These are phyloP conservation scores for Aspergillus biplanus DNA, from an alignment of 495 filamentous ascomycete species.

Conservation along the genomic window DNA sequence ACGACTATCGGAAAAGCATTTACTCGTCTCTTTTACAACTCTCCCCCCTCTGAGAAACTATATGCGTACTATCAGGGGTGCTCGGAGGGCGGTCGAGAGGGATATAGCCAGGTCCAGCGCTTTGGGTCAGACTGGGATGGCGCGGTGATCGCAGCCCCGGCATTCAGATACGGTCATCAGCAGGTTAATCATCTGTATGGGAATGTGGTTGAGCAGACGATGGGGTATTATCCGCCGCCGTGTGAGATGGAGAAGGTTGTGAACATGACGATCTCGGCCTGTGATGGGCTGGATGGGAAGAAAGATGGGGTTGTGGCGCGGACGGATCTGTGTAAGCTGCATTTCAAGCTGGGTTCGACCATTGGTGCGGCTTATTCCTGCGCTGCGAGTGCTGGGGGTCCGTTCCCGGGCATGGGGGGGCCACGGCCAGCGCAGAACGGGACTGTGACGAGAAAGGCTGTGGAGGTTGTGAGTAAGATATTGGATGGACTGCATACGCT, in stretches of 20 bases:
- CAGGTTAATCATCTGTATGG: constrained; percentile 51
- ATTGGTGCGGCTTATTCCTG: constrained; percentile 52
- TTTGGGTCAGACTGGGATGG: constrained; percentile 52
- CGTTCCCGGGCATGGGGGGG: constrained; percentile 4
- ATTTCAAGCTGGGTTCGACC: constrained; percentile 41
- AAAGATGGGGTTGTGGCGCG: constrained; percentile 53
- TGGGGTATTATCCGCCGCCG: constrained; percentile 77
- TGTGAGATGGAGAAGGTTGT: constrained; percentile 78
- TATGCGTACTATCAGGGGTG: constrained; percentile 59
- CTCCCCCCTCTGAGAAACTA: constrained; percentile 47
- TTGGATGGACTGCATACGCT: constrained; percentile 49
- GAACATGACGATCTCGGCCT: constrained; percentile 60
- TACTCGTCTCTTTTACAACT: constrained; percentile 37
- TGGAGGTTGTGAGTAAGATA: constrained; percentile 44
- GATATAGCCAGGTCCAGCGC: constrained; percentile 53
- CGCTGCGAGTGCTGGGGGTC: constrained; percentile 19
- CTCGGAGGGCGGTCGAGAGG: constrained; percentile 57
- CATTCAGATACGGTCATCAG: constrained; percentile 49
- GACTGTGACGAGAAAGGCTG: constrained; percentile 42
- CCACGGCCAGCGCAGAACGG: constrained; percentile 37
- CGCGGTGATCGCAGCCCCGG: constrained; percentile 49
- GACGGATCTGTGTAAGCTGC: constrained; percentile 50
- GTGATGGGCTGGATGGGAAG: constrained; percentile 53
- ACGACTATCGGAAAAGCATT: constrained; percentile 44
- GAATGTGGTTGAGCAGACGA: constrained; percentile 75